These are phyloP conservation scores for Pichia sorboxylosa DNA, from an alignment of 1,139 yeast genomes.

Conservation along the genomic window DNA sequence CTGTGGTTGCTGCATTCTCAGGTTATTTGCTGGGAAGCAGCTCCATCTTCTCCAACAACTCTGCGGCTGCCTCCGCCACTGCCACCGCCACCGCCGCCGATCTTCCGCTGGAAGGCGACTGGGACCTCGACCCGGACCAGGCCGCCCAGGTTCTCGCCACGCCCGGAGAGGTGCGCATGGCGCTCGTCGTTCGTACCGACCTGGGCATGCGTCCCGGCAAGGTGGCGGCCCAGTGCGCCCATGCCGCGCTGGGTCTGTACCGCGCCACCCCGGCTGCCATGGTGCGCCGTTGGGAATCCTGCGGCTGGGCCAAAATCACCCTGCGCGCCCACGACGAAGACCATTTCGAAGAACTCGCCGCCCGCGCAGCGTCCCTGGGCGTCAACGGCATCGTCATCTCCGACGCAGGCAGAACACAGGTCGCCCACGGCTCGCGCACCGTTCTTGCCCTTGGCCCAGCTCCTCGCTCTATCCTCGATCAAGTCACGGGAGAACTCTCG, in stretches of 20 bases:
- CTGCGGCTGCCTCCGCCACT: too few relatives aligned
- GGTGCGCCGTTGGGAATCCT: slow-evolving; percentile 67
- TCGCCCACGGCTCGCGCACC: slow-evolving; percentile 90
- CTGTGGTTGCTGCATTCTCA: too few relatives aligned
- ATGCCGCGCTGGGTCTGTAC: slow-evolving; percentile 90
- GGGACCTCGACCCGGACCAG: too few relatives aligned
- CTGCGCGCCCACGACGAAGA: slow-evolving; percentile 64
- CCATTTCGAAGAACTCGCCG: slow-evolving; percentile 65
- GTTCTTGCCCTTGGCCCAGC: slow-evolving; percentile 96
- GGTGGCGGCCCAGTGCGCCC: slow-evolving; percentile 95
- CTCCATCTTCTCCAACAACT: too few relatives aligned
- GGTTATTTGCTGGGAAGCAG: too few relatives aligned
- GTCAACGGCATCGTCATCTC: slow-evolving; percentile 72
- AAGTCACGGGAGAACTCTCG: slow-evolving; percentile 68
- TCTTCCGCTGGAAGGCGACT: too few relatives aligned
- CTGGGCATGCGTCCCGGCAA: slow-evolving; percentile 91
- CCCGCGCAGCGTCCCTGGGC: slow-evolving; percentile 70
- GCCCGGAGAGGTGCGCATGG: slow-evolving; percentile 83
- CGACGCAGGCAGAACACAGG: slow-evolving; percentile 96
- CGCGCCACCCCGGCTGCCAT: too few relatives aligned
- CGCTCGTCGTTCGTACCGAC: slow-evolving; percentile 78
- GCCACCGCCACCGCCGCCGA: too few relatives aligned
- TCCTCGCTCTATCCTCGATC: slow-evolving; percentile 71
- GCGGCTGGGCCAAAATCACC: slow-evolving; percentile 94
- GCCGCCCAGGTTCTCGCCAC: too few relatives aligned